Evolutionary conservation across 768 basidiomycete genomes (phyloP).

Genomic region (Tricholoma furcatifolium): DNA sequence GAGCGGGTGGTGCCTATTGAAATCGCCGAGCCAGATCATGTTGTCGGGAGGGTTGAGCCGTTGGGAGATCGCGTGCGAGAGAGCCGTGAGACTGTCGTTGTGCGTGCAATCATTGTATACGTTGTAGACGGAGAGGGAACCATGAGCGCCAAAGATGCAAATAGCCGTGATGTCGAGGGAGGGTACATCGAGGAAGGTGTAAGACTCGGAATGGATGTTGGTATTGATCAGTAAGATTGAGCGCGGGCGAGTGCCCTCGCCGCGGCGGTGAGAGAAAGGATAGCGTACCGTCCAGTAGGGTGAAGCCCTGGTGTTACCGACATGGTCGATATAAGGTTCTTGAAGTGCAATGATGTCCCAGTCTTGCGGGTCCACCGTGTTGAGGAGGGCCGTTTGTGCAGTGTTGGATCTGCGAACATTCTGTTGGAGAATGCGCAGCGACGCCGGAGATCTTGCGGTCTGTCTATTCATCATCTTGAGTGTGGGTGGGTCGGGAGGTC

Average conservation of each 20-base stretch:
- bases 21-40: no score
- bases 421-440: constrained; percentile 23
- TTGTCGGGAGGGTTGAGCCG: no score
- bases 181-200: background rate
- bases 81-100: background rate
- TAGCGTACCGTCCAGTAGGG: no score
- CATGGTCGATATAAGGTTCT: constrained; percentile 16
- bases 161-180: background rate
- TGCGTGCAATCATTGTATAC: constrained; percentile 4
- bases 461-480: background rate
- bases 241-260: background rate
- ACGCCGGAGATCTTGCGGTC: background rate
- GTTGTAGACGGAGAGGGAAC: constrained; percentile 1
- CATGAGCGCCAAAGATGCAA: background rate
- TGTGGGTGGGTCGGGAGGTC: background rate
- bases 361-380: constrained; percentile 3
- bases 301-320: constrained; percentile 5
- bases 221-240: constrained; percentile 8
- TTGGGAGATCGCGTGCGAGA: background rate
- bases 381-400: constrained; percentile 14
- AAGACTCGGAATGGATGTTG: constrained; percentile 4
- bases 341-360: no score
- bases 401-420: constrained; percentile 24
- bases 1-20: background rate
- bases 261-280: background rate